Evolutionary conservation across 192 early-diverging fungal genomes (phyloP).

Genomic region (Coemansia sp.): DNA sequence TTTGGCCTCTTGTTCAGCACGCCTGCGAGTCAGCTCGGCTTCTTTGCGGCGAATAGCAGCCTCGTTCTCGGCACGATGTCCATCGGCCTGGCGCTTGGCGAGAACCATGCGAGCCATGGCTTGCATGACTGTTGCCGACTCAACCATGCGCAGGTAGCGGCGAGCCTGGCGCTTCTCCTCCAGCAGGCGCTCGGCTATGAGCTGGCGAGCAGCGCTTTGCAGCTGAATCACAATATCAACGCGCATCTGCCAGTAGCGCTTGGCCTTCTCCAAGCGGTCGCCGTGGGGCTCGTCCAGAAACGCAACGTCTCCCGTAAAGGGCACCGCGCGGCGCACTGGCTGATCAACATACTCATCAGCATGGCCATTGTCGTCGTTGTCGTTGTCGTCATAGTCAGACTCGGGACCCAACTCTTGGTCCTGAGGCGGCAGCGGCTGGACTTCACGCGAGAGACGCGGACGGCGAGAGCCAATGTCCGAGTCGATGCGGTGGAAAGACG

Average conservation of each 20-base stretch:
- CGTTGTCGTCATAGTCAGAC: not conserved
- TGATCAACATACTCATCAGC: not conserved
- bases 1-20: not conserved
- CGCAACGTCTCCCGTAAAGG: slow-evolving; percentile 15
- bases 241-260: slow-evolving; percentile 50
- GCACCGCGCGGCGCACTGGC: not conserved
- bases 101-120: slow-evolving; percentile 55
- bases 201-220: slow-evolving; percentile 44
- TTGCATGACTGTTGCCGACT: slow-evolving; percentile 52
- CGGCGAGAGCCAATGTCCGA: slow-evolving; percentile 40
- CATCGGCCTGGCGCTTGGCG: slow-evolving; percentile 37
- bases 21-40: not conserved
- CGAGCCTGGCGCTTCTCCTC: slow-evolving; percentile 52
- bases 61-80: slow-evolving; percentile 2
- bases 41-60: not conserved
- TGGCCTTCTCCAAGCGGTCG: slow-evolving; percentile 43
- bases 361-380: slow-evolving; percentile 8
- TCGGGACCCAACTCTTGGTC: slow-evolving; percentile 19
- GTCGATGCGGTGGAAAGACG: slow-evolving; percentile 83
- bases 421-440: slow-evolving; percentile 32
- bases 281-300: slow-evolving; percentile 40
- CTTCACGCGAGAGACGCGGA: slow-evolving; percentile 41
- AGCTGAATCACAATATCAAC: slow-evolving; percentile 49
- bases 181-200: slow-evolving; percentile 51
- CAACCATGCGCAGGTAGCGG: slow-evolving; percentile 54